Conservation (phyloP, 2,329 filamentous ascomycete genomes). For the Dactylonectria macrodidyma region DNA sequence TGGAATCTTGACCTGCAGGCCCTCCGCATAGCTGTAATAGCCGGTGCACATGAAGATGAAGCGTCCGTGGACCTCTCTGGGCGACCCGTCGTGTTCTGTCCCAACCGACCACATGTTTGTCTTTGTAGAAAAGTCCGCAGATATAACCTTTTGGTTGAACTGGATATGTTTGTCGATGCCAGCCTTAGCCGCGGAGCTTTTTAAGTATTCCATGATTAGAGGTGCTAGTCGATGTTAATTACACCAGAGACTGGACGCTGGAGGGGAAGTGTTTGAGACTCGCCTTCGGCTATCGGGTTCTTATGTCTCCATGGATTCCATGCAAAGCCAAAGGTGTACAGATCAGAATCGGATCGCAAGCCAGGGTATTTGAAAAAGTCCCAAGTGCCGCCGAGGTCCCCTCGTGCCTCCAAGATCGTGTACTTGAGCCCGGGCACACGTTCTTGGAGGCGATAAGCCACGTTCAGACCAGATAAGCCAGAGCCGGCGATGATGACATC, state of each 20-base stretch:
- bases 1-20: constrained; percentile 65
- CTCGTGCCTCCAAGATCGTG: constrained; percentile 77
- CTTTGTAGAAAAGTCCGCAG: constrained; percentile 9
- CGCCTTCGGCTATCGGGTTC: constrained; percentile 37
- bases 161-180: constrained; percentile 15
- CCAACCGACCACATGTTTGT: not conserved
- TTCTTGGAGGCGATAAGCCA: constrained; percentile 77
- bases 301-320: constrained; percentile 77
- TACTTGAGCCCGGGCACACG: constrained; percentile 63
- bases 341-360: constrained; percentile 74
- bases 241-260: too few relatives aligned
- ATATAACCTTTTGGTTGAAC: not conserved
- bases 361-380: constrained; percentile 83
- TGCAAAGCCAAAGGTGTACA: constrained; percentile 74
- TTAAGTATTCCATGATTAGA: not conserved
- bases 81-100: not conserved
- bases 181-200: not conserved
- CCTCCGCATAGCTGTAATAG: constrained; percentile 59
- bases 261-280: not conserved
- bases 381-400: constrained; percentile 81
- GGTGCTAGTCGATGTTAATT: too few relatives aligned
- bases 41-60: constrained; percentile 7
- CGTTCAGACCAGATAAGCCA: constrained; percentile 83
- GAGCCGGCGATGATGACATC: constrained; percentile 80
- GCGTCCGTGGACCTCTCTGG: not conserved